These are phyloP conservation scores for Septoria petroselini DNA, from an alignment of 2,329 filamentous ascomycete species.

Conservation along the genomic window DNA sequence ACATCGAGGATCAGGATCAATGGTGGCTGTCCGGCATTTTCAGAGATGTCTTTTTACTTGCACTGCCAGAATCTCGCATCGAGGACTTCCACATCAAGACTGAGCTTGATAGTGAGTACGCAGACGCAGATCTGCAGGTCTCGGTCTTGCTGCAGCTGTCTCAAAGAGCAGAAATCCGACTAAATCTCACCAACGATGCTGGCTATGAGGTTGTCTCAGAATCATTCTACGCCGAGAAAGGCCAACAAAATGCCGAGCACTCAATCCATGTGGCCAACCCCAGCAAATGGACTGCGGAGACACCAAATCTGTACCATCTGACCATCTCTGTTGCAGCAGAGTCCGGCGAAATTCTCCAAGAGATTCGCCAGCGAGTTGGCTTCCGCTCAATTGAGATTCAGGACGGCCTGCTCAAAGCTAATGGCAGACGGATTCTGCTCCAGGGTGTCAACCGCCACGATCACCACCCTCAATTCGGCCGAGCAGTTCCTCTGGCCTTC, in stretches of 20 bases:
- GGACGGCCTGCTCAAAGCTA: constrained; percentile 58
- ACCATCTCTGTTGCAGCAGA: constrained; percentile 31
- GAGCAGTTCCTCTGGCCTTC: constrained; percentile 60
- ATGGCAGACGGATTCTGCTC: constrained; percentile 58
- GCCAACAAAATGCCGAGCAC: constrained; percentile 19
- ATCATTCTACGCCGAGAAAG: not conserved
- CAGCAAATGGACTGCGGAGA: constrained; percentile 65
- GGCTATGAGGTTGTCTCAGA: not conserved
- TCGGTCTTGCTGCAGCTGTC: constrained; percentile 38
- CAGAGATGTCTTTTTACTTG: constrained; percentile 62
- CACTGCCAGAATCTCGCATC: constrained; percentile 54
- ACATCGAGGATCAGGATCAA: constrained; percentile 62
- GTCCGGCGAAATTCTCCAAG: constrained; percentile 32
- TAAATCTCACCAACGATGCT: constrained; percentile 25
- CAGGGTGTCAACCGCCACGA: constrained; percentile 67
- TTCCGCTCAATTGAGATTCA: constrained; percentile 63
- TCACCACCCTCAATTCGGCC: constrained; percentile 61
- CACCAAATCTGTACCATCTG: constrained; percentile 59
- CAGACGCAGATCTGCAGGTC: constrained; percentile 51
- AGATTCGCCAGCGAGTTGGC: constrained; percentile 54
- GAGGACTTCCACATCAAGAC: constrained; percentile 58
- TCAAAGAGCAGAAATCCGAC: constrained; percentile 1
- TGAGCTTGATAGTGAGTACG: constrained; percentile 51
- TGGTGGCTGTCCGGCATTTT: constrained; percentile 66
- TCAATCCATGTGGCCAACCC: constrained; percentile 49